Conservation (phyloP, 768 basidiomycete genomes). For the Multifurca ochricompacta region DNA sequence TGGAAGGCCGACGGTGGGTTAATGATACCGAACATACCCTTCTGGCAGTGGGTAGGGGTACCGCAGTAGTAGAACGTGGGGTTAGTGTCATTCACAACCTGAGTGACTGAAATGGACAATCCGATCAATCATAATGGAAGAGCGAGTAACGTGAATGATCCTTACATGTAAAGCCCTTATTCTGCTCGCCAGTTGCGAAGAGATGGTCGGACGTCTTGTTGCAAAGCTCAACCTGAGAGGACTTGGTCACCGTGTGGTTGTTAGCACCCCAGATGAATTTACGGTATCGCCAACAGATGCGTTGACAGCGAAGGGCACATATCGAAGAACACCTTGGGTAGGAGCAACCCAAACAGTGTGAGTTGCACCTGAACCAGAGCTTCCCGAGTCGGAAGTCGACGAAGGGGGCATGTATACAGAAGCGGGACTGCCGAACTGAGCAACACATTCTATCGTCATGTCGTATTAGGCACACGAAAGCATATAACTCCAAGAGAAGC, state of each 20-base stretch:
- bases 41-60: conserved; percentile 61
- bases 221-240: conserved; percentile 57
- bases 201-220: conserved; percentile 55
- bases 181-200: conserved; percentile 61
- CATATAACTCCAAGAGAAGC: neutral
- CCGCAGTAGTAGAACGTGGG: conserved; percentile 72
- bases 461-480: neutral
- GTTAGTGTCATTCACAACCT: conserved; percentile 65
- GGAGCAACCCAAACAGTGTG: conserved; percentile 77
- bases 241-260: conserved; percentile 80
- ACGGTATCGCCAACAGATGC: conserved; percentile 73
- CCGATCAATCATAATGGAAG: conserved; percentile 21
- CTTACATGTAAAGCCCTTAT: conserved; percentile 53
- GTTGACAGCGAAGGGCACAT: conserved; percentile 67
- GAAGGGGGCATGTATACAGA: conserved; percentile 26
- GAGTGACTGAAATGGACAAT: conserved; percentile 36
- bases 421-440: conserved; percentile 42
- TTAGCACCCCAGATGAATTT: conserved; percentile 71
- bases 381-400: conserved; percentile 24
- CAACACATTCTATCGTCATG: conserved; percentile 48
- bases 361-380: conserved; percentile 46
- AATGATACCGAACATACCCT: conserved; percentile 83
- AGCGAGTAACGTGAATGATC: neutral
- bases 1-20: conserved; percentile 49
- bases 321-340: conserved; percentile 65